These are phyloP conservation scores for Clitopilus hobsonii DNA, from an alignment of 768 basidiomycete species.

Conservation along the genomic window DNA sequence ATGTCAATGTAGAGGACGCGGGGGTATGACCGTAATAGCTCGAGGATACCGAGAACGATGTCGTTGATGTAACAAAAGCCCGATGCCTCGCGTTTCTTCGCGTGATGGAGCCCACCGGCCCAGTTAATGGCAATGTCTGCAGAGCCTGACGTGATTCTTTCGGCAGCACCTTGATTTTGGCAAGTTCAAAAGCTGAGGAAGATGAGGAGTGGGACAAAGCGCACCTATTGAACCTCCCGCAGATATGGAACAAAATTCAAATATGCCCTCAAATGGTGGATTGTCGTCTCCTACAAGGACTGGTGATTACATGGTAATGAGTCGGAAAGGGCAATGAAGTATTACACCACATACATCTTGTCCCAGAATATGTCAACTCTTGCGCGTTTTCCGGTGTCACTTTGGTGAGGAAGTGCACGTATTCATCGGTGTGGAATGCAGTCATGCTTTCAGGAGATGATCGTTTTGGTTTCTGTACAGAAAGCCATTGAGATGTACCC, in stretches of 20 bases:
- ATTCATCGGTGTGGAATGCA: constrained; percentile 98
- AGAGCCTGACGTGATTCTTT: constrained; percentile 72
- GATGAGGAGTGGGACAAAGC: constrained; percentile 15
- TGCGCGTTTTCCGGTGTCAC: constrained; percentile 92
- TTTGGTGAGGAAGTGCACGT: constrained; percentile 83
- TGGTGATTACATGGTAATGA: constrained; percentile 18
- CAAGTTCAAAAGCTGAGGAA: background rate
- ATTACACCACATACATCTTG: constrained; percentile 60
- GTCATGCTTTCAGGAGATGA: constrained; percentile 77
- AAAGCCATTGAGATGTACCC: background rate
- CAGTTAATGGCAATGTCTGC: constrained; percentile 96
- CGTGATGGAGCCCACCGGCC: constrained; percentile 98
- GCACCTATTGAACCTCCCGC: constrained; percentile 91
- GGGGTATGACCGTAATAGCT: constrained; percentile 78
- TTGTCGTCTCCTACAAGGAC: constrained; percentile 86
- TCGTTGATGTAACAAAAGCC: constrained; percentile 99
- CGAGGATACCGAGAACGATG: constrained; percentile 92
- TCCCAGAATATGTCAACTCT: constrained; percentile 78
- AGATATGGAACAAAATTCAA: constrained; percentile 95
- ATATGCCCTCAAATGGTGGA: constrained; percentile 93
- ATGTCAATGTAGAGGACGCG: constrained; percentile 97
- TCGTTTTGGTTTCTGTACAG: constrained; percentile 61
- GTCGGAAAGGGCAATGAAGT: background rate
- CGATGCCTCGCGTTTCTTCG: constrained; percentile 97
- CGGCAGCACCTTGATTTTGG: constrained; percentile 61